phyloP scores from a whole-genome alignment of 345 rosid species.

The Brassica nigra region DNA sequence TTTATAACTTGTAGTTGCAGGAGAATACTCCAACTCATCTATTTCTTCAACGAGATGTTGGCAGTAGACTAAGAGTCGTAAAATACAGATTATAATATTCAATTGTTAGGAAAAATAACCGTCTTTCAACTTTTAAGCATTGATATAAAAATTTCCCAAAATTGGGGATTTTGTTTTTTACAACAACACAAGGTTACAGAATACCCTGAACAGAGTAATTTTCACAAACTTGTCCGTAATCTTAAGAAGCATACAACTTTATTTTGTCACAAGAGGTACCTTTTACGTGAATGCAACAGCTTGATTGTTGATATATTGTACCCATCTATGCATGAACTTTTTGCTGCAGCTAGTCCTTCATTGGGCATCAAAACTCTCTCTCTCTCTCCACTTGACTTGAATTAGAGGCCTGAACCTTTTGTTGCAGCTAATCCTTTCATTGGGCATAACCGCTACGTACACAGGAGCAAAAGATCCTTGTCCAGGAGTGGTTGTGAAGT shows the following conservation, averaged over 20 bases:
- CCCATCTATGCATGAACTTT: background rate
- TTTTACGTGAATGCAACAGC: background rate
- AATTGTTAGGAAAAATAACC: too few species aligned
- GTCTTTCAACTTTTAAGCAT: too few species aligned
- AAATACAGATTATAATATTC: too few species aligned
- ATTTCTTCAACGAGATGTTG: too few species aligned
- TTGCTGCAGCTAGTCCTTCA: background rate
- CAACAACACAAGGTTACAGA: background rate
- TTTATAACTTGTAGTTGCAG: background rate
- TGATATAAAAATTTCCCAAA: too few species aligned
- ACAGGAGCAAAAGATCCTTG: conserved; percentile 96
- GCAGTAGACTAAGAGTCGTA: too few species aligned
- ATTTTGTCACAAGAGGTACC: background rate
- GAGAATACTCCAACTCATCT: too few species aligned
- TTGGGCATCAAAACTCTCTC: conserved; percentile 16
- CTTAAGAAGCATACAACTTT: background rate
- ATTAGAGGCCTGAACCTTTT: conserved; percentile 88
- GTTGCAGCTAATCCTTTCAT: conserved; percentile 71
- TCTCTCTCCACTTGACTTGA: conserved; percentile 90
- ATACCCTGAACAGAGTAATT: background rate
- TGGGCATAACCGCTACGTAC: conserved; percentile 69
- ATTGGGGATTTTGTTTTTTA: too few species aligned
- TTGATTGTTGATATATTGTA: background rate
- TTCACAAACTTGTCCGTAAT: background rate
- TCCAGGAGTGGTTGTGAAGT: conserved; percentile 75